These are phyloP conservation scores for Nakaseomyces kungkrabaensis DNA, from an alignment of 1,139 yeast genomes.

Conservation along the genomic window DNA sequence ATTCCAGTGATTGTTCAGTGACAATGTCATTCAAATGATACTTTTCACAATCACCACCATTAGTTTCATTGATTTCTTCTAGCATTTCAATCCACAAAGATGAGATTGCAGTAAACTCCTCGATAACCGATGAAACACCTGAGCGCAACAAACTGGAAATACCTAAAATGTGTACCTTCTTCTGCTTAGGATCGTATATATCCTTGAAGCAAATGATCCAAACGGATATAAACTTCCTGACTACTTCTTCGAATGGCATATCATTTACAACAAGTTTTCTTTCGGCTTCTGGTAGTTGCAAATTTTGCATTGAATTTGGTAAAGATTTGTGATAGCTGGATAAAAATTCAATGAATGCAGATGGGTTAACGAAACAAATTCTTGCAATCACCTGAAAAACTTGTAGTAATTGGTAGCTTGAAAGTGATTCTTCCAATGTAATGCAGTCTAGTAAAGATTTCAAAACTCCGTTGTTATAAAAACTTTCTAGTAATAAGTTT, in stretches of 20 bases:
- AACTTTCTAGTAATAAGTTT: conserved; percentile 17
- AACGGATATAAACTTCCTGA: conserved; percentile 25
- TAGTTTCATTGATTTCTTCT: conserved; percentile 64
- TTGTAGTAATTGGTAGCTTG: conserved; percentile 35
- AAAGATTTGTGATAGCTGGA: conserved; percentile 18
- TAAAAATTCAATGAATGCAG: conserved; percentile 35
- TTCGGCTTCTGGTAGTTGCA: conserved; percentile 15
- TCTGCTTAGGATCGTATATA: conserved; percentile 49
- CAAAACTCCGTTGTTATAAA: conserved; percentile 21
- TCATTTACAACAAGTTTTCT: conserved; percentile 21
- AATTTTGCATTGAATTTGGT: conserved; percentile 18
- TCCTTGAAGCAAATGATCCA: conserved; percentile 30
- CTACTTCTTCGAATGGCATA: conserved; percentile 17
- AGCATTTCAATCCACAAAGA: conserved; percentile 49
- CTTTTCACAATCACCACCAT: conserved; percentile 50
- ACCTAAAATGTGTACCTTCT: conserved; percentile 55
- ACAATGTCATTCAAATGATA: conserved; percentile 45
- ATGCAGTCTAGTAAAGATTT: conserved; percentile 21
- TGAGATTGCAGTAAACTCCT: conserved; percentile 35
- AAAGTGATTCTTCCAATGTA: conserved; percentile 24
- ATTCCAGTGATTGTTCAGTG: conserved; percentile 25
- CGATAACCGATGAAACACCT: conserved; percentile 26
- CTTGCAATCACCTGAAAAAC: conserved; percentile 47
- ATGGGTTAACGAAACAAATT: conserved; percentile 40
- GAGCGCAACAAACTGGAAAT: conserved; percentile 37